These are phyloP conservation scores for Vinca major DNA, from an alignment of 305 asterid genomes.

Conservation along the genomic window DNA sequence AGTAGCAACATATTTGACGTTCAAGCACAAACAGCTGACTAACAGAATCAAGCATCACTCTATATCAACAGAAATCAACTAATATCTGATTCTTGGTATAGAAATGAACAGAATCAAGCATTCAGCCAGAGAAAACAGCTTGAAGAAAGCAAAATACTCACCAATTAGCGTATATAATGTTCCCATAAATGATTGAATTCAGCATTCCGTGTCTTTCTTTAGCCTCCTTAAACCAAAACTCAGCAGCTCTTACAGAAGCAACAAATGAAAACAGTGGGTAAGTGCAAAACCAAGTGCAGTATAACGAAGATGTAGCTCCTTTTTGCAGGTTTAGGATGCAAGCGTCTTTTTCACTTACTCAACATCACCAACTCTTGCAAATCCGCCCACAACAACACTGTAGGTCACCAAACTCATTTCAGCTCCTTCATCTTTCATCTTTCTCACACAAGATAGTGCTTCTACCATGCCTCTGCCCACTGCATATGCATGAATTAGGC, in stretches of 20 bases:
- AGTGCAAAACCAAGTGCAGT: not conserved
- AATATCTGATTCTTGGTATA: conserved; percentile 3
- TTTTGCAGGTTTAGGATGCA: not conserved
- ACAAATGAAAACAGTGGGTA: conserved; percentile 27
- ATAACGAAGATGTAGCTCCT: not conserved
- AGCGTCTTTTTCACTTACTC: conserved; percentile 47
- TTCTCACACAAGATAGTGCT: conserved; percentile 80
- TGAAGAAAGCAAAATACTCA: conserved; percentile 25
- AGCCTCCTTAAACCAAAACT: conserved; percentile 87
- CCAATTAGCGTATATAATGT: conserved; percentile 83
- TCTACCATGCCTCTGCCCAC: conserved; percentile 98
- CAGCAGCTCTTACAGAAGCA: conserved; percentile 78
- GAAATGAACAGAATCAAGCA: not conserved
- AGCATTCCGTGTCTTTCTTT: conserved; percentile 52
- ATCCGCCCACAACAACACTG: conserved; percentile 86
- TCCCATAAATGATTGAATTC: conserved; percentile 84
- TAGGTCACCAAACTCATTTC: conserved; percentile 90
- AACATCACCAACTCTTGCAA: conserved; percentile 56
- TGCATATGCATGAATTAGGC: conserved; percentile 91
- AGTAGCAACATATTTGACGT: not conserved
- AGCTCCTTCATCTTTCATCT: conserved; percentile 80
- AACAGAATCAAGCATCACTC: not conserved
- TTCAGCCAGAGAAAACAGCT: not conserved
- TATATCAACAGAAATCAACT: not conserved
- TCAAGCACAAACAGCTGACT: not conserved